Base-by-base conservation (phyloP, 768 basidiomycete genomes). In the Leccinum fibrillosum region DNA sequence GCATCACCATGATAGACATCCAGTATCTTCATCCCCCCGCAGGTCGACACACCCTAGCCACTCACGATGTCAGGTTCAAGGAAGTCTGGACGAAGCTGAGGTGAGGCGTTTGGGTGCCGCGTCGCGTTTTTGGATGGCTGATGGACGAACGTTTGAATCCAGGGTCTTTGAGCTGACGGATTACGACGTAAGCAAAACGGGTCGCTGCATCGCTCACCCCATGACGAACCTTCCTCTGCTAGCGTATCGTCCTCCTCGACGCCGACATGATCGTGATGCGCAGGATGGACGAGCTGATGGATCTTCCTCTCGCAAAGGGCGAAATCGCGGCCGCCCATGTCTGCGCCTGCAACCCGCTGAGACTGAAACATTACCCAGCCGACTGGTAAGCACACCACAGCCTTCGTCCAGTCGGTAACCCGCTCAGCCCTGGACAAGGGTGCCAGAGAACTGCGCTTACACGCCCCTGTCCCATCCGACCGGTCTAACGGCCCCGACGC, bases 271-370 rank as follows among this genome's bases (percentile, higher is more conserved):
- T 93, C 54, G 77, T 94, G 21, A 77, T 79, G 73, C 79, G 74
- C 50, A 94, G 91, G 68, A 93, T 96, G 86, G 94, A 96, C 74
- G 84, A 88, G 47, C 73, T 91, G 52, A 74, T 83, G 72, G 75
- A 80, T 25, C 56, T 83, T 15, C 67, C 76, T 26, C 75, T 96
- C 5, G 79, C 79, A 3, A 58, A 70, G 21, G 90, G 86, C 60
- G 85, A 87, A 73, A 94, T 98, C 58, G 94, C 92, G 6, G 94
- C 94, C 0, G 82, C 78, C 0, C 95, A 96, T 62, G 94, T 86
- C 13, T 99, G 96, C 68, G 86, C 94, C 3, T 99, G 96, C 76
- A 99, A 99, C 73, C 96, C 95, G 7, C 82, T 86, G 34, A 88
- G 85, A 68, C 70, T 96, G 19, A 60, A 79, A 3, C 92, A 95